Conservation (phyloP, 768 basidiomycete genomes). For the Boletus edulis region DNA sequence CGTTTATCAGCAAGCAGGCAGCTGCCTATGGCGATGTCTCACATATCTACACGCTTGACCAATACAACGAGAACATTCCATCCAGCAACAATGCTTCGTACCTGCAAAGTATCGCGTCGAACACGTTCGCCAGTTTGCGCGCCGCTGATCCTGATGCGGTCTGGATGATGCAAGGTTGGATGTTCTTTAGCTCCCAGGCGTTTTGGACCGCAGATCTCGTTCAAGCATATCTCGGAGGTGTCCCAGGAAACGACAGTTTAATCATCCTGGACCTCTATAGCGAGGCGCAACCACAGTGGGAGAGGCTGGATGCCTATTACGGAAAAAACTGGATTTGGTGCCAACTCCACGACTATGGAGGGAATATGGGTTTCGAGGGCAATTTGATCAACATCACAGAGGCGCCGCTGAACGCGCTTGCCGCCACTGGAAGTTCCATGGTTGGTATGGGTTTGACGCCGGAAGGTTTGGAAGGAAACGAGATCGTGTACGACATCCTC, state of each 20-base stretch:
- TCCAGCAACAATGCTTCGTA: slow-evolving; percentile 33
- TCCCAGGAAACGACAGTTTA: slow-evolving; percentile 36
- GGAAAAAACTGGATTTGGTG: slow-evolving; percentile 44
- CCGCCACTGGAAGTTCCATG: slow-evolving; percentile 32
- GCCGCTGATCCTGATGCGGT: slow-evolving; percentile 39
- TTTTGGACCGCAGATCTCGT: slow-evolving; percentile 43
- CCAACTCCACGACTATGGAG: slow-evolving; percentile 39
- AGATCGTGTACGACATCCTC: slow-evolving; percentile 41
- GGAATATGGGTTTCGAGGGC: slow-evolving; percentile 38
- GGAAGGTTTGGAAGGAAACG: slow-evolving; percentile 43
- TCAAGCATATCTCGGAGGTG: slow-evolving; percentile 39
- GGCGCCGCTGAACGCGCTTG: slow-evolving; percentile 32
- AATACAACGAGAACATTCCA: slow-evolving; percentile 43
- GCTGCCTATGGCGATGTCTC: slow-evolving; percentile 37
- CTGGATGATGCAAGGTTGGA: slow-evolving; percentile 45
- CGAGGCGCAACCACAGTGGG: slow-evolving; percentile 42
- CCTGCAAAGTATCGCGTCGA: slow-evolving; percentile 32
- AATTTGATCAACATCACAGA: slow-evolving; percentile 35
- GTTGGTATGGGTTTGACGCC: slow-evolving; percentile 38
- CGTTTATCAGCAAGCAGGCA: slow-evolving; percentile 38
- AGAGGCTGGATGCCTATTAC: slow-evolving; percentile 37
- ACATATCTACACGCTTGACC: slow-evolving; percentile 44
- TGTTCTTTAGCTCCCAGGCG: slow-evolving; percentile 34
- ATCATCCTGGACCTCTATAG: slow-evolving; percentile 42
- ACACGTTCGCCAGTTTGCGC: slow-evolving; percentile 36